Evolutionary conservation across 2,329 filamentous ascomycete species (phyloP).

Genomic region (Pyrenochaeta sp.): DNA sequence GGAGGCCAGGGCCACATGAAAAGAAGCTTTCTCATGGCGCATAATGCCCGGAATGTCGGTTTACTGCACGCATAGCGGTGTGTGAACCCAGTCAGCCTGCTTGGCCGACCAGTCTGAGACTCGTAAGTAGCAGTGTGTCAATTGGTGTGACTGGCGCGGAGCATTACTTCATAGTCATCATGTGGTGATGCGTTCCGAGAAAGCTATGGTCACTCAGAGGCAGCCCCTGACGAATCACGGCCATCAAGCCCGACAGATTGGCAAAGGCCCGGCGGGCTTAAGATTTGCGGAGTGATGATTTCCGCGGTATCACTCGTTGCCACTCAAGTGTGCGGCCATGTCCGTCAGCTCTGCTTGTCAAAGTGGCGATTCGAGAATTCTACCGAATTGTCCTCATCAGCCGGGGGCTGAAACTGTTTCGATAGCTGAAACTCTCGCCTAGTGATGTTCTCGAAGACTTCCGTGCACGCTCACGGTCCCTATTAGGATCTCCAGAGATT

Average conservation of each 20-base stretch:
- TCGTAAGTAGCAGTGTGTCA: constrained; percentile 8
- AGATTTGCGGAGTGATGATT: constrained; percentile 16
- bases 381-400: constrained; percentile 3
- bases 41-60: constrained; percentile 26
- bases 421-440: not conserved
- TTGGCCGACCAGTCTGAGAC: constrained; percentile 16
- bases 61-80: constrained; percentile 21
- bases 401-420: constrained; percentile 6
- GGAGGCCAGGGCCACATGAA: constrained; percentile 15
- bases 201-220: constrained; percentile 33
- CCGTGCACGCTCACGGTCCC: constrained; percentile 10
- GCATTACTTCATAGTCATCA: constrained; percentile 15
- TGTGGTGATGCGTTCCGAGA: constrained; percentile 21
- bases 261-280: constrained; percentile 21
- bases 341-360: constrained; percentile 17
- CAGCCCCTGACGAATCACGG: constrained; percentile 24
- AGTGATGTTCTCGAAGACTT: constrained; percentile 19
- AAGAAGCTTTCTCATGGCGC: constrained; percentile 32
- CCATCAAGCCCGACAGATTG: constrained; percentile 23
- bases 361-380: constrained; percentile 8
- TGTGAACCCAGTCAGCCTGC: constrained; percentile 19
- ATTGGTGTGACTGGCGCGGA: constrained; percentile 18
- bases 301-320: constrained; percentile 22
- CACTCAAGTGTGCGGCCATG: constrained; percentile 19
- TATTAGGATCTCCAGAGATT: constrained; percentile 1